phyloP scores from a whole-genome alignment of 768 basidiomycete genomes.

The Xerocomellus amylosporus region DNA sequence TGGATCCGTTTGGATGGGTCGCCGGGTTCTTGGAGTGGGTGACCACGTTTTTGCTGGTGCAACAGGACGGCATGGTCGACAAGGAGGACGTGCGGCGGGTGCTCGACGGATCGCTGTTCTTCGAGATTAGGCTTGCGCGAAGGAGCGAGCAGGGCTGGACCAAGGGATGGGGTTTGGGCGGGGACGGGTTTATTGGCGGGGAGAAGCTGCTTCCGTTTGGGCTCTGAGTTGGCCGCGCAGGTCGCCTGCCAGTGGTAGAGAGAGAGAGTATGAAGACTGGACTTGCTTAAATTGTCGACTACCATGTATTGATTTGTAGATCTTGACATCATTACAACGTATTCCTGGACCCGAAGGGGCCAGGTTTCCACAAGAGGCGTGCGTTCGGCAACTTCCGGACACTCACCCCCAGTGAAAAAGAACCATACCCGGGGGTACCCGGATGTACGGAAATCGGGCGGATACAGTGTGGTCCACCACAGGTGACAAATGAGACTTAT shows the following conservation, averaged over 20 bases:
- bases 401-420: too few relatives aligned
- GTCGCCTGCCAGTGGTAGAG: too few relatives aligned
- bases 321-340: not conserved
- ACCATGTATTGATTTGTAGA: not conserved
- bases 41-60: constrained; percentile 39
- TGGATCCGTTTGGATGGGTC: constrained; percentile 38
- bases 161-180: constrained; percentile 31
- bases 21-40: constrained; percentile 40
- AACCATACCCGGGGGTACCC: too few relatives aligned
- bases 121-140: constrained; percentile 30
- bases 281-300: not conserved
- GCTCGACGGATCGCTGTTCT: constrained; percentile 41
- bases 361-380: too few relatives aligned
- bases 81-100: constrained; percentile 43
- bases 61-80: constrained; percentile 37
- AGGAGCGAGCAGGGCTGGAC: constrained; percentile 22
- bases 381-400: too few relatives aligned
- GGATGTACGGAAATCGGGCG: too few relatives aligned
- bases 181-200: constrained; percentile 32
- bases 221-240: constrained; percentile 8
- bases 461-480: too few relatives aligned
- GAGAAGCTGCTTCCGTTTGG: constrained; percentile 30
- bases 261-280: not conserved
- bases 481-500: too few relatives aligned
- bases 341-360: too few relatives aligned